phyloP scores from a whole-genome alignment of 192 early-diverging fungal species.

The Rhizoclosmatium globosum region DNA sequence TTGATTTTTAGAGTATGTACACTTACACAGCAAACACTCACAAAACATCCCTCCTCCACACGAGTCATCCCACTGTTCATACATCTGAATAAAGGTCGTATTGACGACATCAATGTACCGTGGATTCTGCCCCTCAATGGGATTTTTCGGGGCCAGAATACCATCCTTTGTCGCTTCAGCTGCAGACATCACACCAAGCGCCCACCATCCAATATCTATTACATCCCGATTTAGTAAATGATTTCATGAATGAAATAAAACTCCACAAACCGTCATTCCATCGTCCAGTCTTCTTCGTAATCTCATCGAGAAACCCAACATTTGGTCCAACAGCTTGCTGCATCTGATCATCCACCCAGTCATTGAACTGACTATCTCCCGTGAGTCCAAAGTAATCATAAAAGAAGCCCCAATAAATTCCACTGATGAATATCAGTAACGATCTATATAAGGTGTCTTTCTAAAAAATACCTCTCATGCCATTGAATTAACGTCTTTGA shows the following conservation, averaged over 20 bases:
- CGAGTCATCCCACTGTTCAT: constrained; percentile 43
- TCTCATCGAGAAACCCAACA: constrained; percentile 32
- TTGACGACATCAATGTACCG: constrained; percentile 38
- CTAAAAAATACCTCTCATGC: constrained; percentile 13
- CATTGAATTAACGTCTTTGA: constrained; percentile 14
- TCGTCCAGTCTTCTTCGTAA: background rate
- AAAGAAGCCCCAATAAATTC: constrained; percentile 19
- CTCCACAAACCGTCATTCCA: constrained; percentile 4
- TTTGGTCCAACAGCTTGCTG: constrained; percentile 22
- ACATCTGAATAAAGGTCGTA: constrained; percentile 49
- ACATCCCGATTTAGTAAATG: constrained; percentile 46
- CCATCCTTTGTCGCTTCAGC: constrained; percentile 22
- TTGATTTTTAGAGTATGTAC: background rate
- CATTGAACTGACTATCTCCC: constrained; percentile 29
- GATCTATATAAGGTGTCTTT: background rate
- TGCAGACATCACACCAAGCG: constrained; percentile 38
- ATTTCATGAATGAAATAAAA: background rate
- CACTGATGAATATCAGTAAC: background rate
- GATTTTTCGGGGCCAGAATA: constrained; percentile 20
- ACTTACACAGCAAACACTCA: background rate
- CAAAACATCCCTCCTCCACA: constrained; percentile 62
- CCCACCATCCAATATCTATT: constrained; percentile 62
- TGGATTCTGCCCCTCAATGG: background rate
- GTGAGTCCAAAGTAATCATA: constrained; percentile 24
- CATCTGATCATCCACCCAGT: constrained; percentile 21